Base-by-base conservation (phyloP, 495 filamentous ascomycete genomes). In the Parachaetomium inaequale region DNA sequence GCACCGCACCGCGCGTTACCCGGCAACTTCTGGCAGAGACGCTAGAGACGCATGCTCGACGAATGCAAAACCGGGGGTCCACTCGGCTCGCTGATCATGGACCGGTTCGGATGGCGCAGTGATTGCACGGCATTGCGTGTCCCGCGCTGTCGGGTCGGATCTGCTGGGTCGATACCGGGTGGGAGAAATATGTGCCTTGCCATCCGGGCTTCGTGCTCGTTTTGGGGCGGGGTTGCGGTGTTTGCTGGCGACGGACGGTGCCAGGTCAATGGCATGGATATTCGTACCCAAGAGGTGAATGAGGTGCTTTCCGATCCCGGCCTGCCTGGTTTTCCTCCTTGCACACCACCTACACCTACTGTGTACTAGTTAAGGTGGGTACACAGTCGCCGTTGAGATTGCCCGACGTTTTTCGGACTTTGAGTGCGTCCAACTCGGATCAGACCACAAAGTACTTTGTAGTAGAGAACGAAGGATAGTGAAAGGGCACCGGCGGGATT, bases 111-210 rank as follows among this genome's bases (percentile, higher is more conserved):
- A 51, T 23, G 58, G 58, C 25, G 26, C 49, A 28, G 45, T 50
- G 21, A n/a, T 59, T 51, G 34, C 57, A 29, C 32, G 23, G 34
- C 45, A 29, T 51, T n/a, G 32, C 34, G 32, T 29, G 46, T 40
- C 57, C n/a, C 57, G 36, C 15, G 56, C 56, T 49, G 56, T 49
- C 56, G 56, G 56, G 57, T 59, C 57, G 32, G 28, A 36, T 47
- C 55, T 15, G 26, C 28, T 47, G 19, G 29, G 29, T 34, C 32
- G 47, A 25, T 25, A 36, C 51, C 21, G n/a, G 28, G 49, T 12
- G 7, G 15, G 49, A 15, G 25, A 4, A 31, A 32, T 7, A 52
- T 31, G 17, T 19, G 25, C 28, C 28, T n/a, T 29, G n/a, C n/a
- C n/a, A n/a, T n/a, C n/a, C n/a, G n/a, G n/a, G n/a, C n/a, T 15